phyloP scores from a whole-genome alignment of 2,329 filamentous ascomycete genomes.

The Chrysoporthe deuterocubensis region DNA sequence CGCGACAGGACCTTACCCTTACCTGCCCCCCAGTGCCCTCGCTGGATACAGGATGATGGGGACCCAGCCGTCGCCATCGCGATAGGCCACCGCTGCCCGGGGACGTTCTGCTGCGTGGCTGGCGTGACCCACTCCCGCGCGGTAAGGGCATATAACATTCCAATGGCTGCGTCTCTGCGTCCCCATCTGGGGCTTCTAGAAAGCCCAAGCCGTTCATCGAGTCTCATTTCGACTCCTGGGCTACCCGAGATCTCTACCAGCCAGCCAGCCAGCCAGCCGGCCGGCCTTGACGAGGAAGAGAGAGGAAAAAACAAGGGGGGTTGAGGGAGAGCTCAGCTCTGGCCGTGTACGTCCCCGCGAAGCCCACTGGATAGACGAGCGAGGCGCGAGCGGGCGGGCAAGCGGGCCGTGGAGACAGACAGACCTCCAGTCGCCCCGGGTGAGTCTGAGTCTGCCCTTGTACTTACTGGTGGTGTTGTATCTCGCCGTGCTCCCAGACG shows the following conservation, averaged over 20 bases:
- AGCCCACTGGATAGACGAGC: neutral
- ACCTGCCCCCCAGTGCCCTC: too few species aligned
- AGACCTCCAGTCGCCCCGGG: too few species aligned
- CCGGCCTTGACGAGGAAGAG: neutral
- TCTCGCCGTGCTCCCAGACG: neutral
- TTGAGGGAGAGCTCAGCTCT: neutral
- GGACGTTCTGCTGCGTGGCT: constrained; percentile 1
- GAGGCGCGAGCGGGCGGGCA: neutral
- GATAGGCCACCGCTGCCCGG: neutral
- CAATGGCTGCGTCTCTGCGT: constrained; percentile 9
- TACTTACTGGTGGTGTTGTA: neutral
- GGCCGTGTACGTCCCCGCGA: neutral
- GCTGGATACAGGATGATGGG: neutral
- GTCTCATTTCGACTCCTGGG: neutral
- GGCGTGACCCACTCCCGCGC: neutral
- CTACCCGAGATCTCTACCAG: neutral
- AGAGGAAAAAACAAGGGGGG: neutral
- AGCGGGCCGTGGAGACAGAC: too few species aligned
- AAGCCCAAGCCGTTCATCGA: neutral
- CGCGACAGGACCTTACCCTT: too few species aligned
- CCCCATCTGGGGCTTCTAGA: neutral
- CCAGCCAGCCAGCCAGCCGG: too few species aligned
- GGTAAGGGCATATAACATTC: constrained; percentile 11
- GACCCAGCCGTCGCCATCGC: neutral
- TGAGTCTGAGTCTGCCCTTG: neutral